Conservation (phyloP, 495 filamentous ascomycete species). For the Echria macrotheca region DNA sequence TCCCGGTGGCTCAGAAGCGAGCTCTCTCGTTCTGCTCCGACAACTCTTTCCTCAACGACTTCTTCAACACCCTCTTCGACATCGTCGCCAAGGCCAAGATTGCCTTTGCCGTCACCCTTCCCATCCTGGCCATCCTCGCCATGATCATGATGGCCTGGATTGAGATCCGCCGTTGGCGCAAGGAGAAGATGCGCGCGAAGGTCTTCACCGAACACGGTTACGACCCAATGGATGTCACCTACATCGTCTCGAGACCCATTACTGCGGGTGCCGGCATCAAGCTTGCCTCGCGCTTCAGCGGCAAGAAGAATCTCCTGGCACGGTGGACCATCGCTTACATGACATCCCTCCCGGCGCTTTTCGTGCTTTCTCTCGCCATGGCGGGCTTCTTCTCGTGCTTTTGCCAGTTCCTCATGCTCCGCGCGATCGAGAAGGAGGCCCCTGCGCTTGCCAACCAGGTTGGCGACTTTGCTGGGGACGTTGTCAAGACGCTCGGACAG, state of each 20-base stretch:
- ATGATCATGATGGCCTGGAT: constrained; percentile 72
- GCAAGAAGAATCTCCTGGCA: constrained; percentile 61
- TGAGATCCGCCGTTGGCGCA: constrained; percentile 74
- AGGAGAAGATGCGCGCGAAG: constrained; percentile 61
- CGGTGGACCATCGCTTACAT: constrained; percentile 86
- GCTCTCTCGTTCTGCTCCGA: constrained; percentile 80
- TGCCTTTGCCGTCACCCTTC: constrained; percentile 66
- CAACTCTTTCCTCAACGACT: constrained; percentile 76
- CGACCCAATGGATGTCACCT: constrained; percentile 84
- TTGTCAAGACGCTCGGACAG: constrained; percentile 65
- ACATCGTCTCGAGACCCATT: constrained; percentile 76
- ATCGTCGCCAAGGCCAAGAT: constrained; percentile 59
- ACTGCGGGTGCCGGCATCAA: constrained; percentile 67
- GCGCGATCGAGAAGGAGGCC: constrained; percentile 64
- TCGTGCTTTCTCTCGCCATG: constrained; percentile 78
- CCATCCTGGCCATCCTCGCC: constrained; percentile 62
- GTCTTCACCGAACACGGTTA: constrained; percentile 57
- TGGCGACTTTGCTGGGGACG: constrained; percentile 72
- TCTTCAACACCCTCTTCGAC: constrained; percentile 68
- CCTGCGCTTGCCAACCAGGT: constrained; percentile 73
- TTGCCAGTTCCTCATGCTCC: constrained; percentile 77
- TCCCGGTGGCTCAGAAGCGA: constrained; percentile 78
- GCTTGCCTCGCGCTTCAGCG: constrained; percentile 61
- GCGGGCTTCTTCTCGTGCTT: constrained; percentile 81
- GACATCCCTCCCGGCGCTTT: constrained; percentile 77